Conservation (phyloP, 352 stramenopile genomes). For the Globisporangium radiosum region DNA sequence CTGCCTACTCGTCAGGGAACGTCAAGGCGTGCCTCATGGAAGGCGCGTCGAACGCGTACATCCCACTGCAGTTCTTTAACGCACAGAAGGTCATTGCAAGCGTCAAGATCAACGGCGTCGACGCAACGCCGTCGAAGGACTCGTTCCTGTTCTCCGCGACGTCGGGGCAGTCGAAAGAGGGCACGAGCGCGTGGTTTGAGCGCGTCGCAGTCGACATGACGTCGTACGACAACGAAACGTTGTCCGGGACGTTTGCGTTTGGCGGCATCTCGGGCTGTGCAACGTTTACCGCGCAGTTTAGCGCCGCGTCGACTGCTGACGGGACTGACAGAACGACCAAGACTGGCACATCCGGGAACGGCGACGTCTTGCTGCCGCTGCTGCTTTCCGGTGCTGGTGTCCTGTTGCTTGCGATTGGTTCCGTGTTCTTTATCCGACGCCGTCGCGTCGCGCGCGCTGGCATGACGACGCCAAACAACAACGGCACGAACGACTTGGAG, state of each 20-base stretch:
- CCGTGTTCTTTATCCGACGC: slow-evolving; percentile 60
- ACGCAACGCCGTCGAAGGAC: slow-evolving; percentile 39
- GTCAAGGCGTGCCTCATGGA: slow-evolving; percentile 83
- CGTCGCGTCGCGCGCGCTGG: slow-evolving; percentile 30
- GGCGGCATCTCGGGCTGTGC: slow-evolving; percentile 41
- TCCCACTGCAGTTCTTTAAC: slow-evolving; percentile 81
- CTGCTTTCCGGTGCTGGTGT: slow-evolving; percentile 31
- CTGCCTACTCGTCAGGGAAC: slow-evolving; percentile 50
- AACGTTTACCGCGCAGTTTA: slow-evolving; percentile 64
- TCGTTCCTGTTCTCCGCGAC: slow-evolving; percentile 61
- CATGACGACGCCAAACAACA: slow-evolving; percentile 21
- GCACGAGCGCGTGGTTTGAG: slow-evolving; percentile 47
- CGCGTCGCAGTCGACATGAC: slow-evolving; percentile 55
- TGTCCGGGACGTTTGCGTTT: slow-evolving; percentile 59
- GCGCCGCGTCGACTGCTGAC: slow-evolving; percentile 38
- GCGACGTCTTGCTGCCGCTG: slow-evolving; percentile 29
- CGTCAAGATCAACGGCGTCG: slow-evolving; percentile 50
- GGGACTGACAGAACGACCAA: slow-evolving; percentile 27
- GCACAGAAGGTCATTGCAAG: slow-evolving; percentile 60
- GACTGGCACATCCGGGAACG: slow-evolving; percentile 10
- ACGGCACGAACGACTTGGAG: slow-evolving; percentile 47
- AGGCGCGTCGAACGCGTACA: slow-evolving; percentile 67
- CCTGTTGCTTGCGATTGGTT: slow-evolving; percentile 60
- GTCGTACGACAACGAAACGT: slow-evolving; percentile 42
- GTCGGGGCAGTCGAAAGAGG: slow-evolving; percentile 28